Percentiles rank a stretch among this genome's conserved stretches.
phyloP scores from a whole-genome alignment of 257 asterid species.

The Solanum chaucha region DNA sequence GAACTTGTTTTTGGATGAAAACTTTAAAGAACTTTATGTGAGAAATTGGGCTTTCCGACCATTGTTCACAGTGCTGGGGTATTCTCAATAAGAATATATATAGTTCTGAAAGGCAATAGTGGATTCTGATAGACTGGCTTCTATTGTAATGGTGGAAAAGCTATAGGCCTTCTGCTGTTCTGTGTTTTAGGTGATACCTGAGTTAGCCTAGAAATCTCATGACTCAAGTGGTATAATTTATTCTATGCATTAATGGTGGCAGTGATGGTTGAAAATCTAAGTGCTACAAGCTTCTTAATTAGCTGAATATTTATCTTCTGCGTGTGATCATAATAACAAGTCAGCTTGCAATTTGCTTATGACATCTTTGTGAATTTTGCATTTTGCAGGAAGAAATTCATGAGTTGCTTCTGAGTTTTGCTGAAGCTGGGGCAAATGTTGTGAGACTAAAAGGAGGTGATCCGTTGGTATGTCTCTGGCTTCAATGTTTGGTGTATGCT shows the following conservation, averaged over 20 bases:
- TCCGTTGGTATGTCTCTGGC: constrained; percentile 54
- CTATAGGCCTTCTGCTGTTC: not conserved
- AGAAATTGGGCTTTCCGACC: not conserved
- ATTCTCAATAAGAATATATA: not conserved
- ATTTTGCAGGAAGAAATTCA: constrained; percentile 84
- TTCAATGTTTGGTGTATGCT: not conserved
- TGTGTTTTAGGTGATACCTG: not conserved
- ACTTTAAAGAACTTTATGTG: not conserved
- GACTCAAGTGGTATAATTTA: not conserved
- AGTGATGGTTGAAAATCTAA: not conserved
- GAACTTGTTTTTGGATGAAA: not conserved
- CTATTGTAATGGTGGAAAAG: not conserved
- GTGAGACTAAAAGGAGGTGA: constrained; percentile 99
- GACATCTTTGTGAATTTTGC: not conserved
- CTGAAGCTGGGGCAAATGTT: constrained; percentile 93
- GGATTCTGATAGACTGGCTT: not conserved
- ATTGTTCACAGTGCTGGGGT: not conserved
- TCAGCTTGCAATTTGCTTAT: not conserved
- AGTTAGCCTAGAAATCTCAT: not conserved
- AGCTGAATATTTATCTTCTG: not conserved
- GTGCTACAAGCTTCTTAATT: not conserved
- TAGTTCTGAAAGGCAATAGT: not conserved
- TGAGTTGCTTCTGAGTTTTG: constrained; percentile 87
- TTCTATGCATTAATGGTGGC: not conserved
- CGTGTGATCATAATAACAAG: not conserved